Evolutionary conservation across 768 basidiomycete species (phyloP).

Genomic region (Mycena capillaripes): DNA sequence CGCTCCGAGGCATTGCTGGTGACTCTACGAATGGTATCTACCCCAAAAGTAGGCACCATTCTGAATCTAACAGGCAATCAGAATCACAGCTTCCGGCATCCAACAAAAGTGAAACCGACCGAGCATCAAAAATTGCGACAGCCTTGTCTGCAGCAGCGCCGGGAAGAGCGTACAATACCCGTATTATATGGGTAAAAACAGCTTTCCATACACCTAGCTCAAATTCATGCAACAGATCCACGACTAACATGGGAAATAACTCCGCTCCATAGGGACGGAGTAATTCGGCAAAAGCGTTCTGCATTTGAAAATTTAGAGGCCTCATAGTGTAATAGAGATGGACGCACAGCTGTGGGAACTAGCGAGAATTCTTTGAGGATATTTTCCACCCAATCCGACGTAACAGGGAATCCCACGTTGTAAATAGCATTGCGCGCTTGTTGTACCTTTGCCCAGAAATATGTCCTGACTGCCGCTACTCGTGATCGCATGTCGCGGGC

Average conservation of each 20-base stretch:
- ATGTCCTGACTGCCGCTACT: neutral
- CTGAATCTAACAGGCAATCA: constrained; percentile 32
- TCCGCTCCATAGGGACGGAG: neutral
- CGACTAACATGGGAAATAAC: constrained; percentile 2
- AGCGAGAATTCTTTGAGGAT: neutral
- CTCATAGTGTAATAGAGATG: neutral
- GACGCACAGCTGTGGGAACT: neutral
- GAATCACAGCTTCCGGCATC: neutral
- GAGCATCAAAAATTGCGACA: neutral
- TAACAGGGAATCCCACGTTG: neutral
- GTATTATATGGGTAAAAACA: constrained; percentile 14
- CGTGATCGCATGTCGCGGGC: constrained; percentile 16
- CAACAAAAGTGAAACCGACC: neutral
- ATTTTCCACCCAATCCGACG: neutral
- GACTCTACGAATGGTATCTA: constrained; percentile 31
- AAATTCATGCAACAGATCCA: constrained; percentile 18
- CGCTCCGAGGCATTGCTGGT: constrained; percentile 26
- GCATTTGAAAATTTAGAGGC: neutral
- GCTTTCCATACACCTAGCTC: constrained; percentile 16
- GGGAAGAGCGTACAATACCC: constrained; percentile 8
- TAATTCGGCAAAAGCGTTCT: constrained; percentile 16
- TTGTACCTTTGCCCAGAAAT: neutral
- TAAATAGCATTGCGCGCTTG: constrained; percentile 5
- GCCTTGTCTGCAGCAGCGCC: neutral
- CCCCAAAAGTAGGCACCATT: constrained; percentile 27